These are phyloP conservation scores for Bipolaris zeicola DNA, from an alignment of 2,329 filamentous ascomycete genomes.

Conservation along the genomic window DNA sequence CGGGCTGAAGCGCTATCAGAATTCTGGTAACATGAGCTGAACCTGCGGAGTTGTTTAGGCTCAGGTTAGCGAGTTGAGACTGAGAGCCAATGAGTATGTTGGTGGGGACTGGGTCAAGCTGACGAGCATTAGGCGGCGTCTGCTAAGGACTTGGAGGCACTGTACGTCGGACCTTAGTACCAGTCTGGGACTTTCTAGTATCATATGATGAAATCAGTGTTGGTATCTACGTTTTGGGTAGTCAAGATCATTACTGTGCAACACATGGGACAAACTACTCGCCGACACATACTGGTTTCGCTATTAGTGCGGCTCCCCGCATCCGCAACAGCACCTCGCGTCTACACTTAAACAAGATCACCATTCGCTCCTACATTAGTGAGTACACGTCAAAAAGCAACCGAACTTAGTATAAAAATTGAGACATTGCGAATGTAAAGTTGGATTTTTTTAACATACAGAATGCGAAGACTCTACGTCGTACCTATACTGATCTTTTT, in stretches of 20 bases:
- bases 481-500: background rate
- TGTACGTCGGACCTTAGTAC: slow-evolving; percentile 11
- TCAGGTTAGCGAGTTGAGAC: slow-evolving; percentile 48
- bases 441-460: background rate
- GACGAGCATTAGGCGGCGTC: slow-evolving; percentile 46
- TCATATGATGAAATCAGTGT: no score
- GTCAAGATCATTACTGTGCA: no score
- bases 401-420: background rate
- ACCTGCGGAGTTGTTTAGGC: slow-evolving; percentile 52
- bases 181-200: no score
- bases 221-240: no score
- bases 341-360: background rate
- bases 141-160: slow-evolving; percentile 18
- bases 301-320: background rate
- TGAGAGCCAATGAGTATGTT: slow-evolving; percentile 48
- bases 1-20: slow-evolving; percentile 48
- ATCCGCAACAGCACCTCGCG: background rate
- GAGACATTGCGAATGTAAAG: background rate
- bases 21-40: slow-evolving; percentile 49
- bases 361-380: background rate
- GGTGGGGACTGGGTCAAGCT: slow-evolving; percentile 48
- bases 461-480: background rate
- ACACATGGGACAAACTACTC: no score
- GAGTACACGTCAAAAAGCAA: background rate
- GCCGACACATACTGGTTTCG: background rate